Evolutionary conservation across 176 grass and related monocot species (phyloP), one percentile per base, ranked within the genome.

Genomic region (Zizania latifolia): DNA sequence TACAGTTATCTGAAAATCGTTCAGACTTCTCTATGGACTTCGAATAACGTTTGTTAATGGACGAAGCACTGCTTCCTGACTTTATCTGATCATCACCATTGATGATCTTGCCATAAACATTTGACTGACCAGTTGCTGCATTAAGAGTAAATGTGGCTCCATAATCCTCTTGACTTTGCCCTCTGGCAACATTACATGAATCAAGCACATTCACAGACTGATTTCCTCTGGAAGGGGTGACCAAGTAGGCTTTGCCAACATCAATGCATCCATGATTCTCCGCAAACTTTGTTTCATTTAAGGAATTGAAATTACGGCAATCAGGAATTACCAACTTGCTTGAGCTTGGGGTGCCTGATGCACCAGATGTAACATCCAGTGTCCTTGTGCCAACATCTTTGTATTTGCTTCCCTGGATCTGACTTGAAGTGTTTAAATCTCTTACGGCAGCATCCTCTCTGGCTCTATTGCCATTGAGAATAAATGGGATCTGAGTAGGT

Each of bases 11-110:
- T 67, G 54, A 72, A 53, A 33, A 36, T 72, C 45, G 43, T 63
- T 75, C 68, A 74, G 62, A 84, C 54, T 84, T 88, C 58, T 31
- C 76, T 59, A 8, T 53, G 62, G 30, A 4, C 14, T 71, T 94
- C 66, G 71, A 63, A 48, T 74, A 89, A 77, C 28, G 87, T 75
- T 55, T 65, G 10, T 24, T 53, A 44, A 56, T 74, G n/a, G 26
- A 44, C 2, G 19, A 44, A 50, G 46, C 27, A 57, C 26, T 51
- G 32, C 22, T 46, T 37, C 45, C 53, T 37, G 56, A 28, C 12
- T 81, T 76, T 34, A n/a, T 39, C 27, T 62, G 28, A 69, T 1
- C 14, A 45, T 71, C 46, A 37, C 32, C 31, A 54, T 19, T 46
- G 59, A 32, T 36, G 61, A 77, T 16, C 31, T 61, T 53, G 24